Evolutionary conservation across 2,329 filamentous ascomycete species (phyloP), one percentile per base, ranked within the genome.

Genomic region (Knufia petricola): DNA sequence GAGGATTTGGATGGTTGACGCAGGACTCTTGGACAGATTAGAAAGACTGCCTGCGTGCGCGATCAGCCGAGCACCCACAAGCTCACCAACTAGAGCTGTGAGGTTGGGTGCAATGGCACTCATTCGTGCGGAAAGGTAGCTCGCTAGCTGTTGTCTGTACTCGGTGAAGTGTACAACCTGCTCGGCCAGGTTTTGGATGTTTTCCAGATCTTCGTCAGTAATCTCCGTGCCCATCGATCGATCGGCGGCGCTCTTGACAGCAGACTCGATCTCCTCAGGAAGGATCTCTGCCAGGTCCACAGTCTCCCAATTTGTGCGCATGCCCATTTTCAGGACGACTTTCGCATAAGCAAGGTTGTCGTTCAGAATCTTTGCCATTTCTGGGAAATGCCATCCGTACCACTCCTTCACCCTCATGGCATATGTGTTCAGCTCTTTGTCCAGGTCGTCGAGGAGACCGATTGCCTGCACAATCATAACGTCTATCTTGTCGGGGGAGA

Each of bases 311-410:
- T 87, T 88, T 57, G 84, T 81, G 57, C 92, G 84, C 78, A 94
- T 87, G 59, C 92, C 92, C 74, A 94, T 86, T 56, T 83, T 79
- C 44, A 95, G 72, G 50, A 98, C 87, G 50, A 98, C 82, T 58
- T 83, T 84, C 52, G 89, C 82, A 66, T 95, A 98, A 56, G 89
- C 89, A 54, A 95, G 73, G 71, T 98, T 98, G 76, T 98, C 92
- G 68, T 94, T 94, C 59, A 95, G 77, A 63, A 96, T 95, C 72
- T 89, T 90, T 63, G 87, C 89, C 77, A 98, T 82, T 74, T 98
- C 92, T 34, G 92, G 92, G 75, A 96, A 98, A 71, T 96, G 92
- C 92, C 92, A 98, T 62, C 92, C 92, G 66, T 98, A 98, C 92
- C 92, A 98, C 70, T 98, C 92, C 81, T 96, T 96, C 54, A 95